Evolutionary conservation across 805 yeast genomes (phyloP).

Genomic region (Saccharomycopsis olivae): DNA sequence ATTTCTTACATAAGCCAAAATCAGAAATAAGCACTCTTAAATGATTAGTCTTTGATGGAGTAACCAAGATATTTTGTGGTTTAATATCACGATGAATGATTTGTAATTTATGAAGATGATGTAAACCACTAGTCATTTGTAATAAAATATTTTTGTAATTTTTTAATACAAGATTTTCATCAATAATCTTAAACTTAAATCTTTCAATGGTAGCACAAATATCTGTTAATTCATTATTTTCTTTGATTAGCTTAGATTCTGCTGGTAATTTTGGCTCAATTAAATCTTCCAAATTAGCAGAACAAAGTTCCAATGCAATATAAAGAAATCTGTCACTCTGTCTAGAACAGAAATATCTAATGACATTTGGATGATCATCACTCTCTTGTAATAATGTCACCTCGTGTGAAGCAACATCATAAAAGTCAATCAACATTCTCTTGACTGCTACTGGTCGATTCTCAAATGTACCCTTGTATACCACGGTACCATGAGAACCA

Average conservation of each 20-base stretch:
- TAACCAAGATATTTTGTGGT: slow-evolving; percentile 18
- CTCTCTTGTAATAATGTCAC: slow-evolving; percentile 81
- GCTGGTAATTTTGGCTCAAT: slow-evolving; percentile 38
- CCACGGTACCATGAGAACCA: slow-evolving; percentile 96
- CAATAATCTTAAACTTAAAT: not conserved
- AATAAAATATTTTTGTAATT: slow-evolving; percentile 45
- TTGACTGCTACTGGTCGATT: slow-evolving; percentile 93
- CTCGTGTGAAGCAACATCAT: slow-evolving; percentile 89
- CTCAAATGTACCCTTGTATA: slow-evolving; percentile 82
- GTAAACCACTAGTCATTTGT: slow-evolving; percentile 77
- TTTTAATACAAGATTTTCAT: slow-evolving; percentile 2
- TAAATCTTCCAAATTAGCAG: slow-evolving; percentile 80
- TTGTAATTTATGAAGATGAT: slow-evolving; percentile 78
- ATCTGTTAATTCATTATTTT: too few relatives aligned
- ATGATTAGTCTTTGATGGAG: slow-evolving; percentile 13
- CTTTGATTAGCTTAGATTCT: slow-evolving; percentile 27
- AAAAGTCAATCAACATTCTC: slow-evolving; percentile 85
- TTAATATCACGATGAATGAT: slow-evolving; percentile 89
- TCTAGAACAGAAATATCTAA: slow-evolving; percentile 89
- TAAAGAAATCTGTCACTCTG: slow-evolving; percentile 78
- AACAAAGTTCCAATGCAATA: slow-evolving; percentile 87
- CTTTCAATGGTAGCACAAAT: not conserved
- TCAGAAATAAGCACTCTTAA: slow-evolving; percentile 78
- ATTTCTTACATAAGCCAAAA: slow-evolving; percentile 87
- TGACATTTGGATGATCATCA: slow-evolving; percentile 94